These are phyloP conservation scores for Striga asiatica DNA, from an alignment of 257 asterid genomes.

Conservation along the genomic window DNA sequence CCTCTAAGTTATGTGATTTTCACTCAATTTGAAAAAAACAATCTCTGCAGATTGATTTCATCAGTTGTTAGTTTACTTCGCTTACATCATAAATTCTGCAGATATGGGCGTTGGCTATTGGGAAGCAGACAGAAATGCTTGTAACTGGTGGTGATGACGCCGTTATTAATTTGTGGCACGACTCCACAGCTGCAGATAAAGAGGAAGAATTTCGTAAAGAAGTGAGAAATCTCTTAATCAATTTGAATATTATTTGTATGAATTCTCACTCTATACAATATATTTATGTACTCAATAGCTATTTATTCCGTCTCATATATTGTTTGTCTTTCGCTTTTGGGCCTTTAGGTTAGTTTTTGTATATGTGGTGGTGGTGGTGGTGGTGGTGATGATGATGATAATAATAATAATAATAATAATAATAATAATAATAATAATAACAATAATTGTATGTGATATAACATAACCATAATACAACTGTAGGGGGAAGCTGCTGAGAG, in stretches of 20 bases:
- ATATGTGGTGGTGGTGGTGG: too few species aligned
- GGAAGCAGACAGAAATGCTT: constrained; percentile 87
- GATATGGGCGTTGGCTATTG: constrained; percentile 95
- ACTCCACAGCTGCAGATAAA: constrained; percentile 80
- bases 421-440: too few species aligned
- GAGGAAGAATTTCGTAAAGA: constrained; percentile 90
- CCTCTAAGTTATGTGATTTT: background rate
- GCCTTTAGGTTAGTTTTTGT: too few species aligned
- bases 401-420: too few species aligned
- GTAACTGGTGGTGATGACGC: constrained; percentile 97
- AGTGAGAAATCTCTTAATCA: constrained; percentile 35
- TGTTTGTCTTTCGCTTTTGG: too few species aligned
- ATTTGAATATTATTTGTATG: background rate
- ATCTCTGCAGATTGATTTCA: background rate
- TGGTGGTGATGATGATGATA: too few species aligned
- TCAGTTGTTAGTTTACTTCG: background rate
- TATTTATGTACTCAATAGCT: too few species aligned
- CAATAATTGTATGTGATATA: background rate
- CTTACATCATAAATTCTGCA: constrained; percentile 26
- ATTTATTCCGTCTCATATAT: too few species aligned
- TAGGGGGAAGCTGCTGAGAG: constrained; percentile 84
- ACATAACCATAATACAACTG: constrained; percentile 16
- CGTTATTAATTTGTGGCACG: constrained; percentile 88
- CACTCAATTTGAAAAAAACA: background rate
- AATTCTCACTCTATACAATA: too few species aligned